These are phyloP conservation scores for Pythium aphanidermatum DNA, from an alignment of 352 stramenopile genomes.

Conservation along the genomic window DNA sequence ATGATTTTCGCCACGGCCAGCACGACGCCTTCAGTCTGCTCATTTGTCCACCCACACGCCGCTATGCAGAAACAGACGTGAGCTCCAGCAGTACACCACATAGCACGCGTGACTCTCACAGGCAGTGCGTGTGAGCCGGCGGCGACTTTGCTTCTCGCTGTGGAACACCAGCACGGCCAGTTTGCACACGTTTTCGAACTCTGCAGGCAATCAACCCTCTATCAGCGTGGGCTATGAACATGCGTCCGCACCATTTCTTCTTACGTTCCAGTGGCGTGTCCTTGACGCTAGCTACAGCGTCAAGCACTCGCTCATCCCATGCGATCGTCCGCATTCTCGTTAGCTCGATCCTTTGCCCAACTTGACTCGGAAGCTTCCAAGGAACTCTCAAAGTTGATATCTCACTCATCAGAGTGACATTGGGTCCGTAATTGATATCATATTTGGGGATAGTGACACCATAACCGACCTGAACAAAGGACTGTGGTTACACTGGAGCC, in stretches of 20 bases:
- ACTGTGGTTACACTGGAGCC: no score
- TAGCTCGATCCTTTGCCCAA: constrained; percentile 7
- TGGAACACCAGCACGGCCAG: constrained; percentile 54
- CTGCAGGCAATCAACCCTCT: constrained; percentile 12
- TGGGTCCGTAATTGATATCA: not conserved
- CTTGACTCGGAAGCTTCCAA: no score
- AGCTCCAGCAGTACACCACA: not conserved
- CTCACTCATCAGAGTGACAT: no score
- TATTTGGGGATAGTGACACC: constrained; percentile 1
- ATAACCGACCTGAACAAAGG: not conserved
- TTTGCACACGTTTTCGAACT: constrained; percentile 52
- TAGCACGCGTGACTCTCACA: constrained; percentile 24
- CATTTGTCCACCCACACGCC: constrained; percentile 44
- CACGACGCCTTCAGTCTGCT: constrained; percentile 48
- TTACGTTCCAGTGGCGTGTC: constrained; percentile 36
- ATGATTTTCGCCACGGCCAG: constrained; percentile 66
- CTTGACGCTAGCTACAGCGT: constrained; percentile 31
- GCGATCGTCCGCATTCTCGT: constrained; percentile 38
- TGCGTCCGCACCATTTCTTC: not conserved
- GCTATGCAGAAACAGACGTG: no score
- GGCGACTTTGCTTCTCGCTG: constrained; percentile 60
- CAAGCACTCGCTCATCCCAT: constrained; percentile 57
- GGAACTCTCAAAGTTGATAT: no score
- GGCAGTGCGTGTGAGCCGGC: constrained; percentile 43
- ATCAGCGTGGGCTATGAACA: not conserved